phyloP scores from a whole-genome alignment of 2,329 filamentous ascomycete genomes.

The Calonectria crousiana region DNA sequence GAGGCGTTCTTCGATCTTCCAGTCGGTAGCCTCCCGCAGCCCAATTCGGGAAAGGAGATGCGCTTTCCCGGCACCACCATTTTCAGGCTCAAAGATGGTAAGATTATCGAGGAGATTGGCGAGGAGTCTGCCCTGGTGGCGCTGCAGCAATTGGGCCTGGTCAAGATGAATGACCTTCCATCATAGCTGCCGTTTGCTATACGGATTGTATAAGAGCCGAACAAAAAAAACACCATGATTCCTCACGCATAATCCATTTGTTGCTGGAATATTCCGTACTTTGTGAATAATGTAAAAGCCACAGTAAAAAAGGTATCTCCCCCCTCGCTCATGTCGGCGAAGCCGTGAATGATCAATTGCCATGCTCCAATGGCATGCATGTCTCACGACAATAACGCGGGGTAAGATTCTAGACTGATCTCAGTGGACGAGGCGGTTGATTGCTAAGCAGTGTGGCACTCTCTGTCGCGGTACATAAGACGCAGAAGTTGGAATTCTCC shows the following conservation, averaged over 20 bases:
- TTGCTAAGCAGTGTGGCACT: slow-evolving; percentile 8
- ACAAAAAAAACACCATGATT: background rate
- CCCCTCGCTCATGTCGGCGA: background rate
- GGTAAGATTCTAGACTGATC: background rate
- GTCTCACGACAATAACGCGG: background rate
- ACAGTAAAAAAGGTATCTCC: background rate
- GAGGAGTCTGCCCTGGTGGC: slow-evolving; percentile 11
- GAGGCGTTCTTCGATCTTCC: slow-evolving; percentile 27
- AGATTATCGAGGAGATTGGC: slow-evolving; percentile 29
- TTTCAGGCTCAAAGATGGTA: slow-evolving; percentile 25
- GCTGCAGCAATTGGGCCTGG: slow-evolving; percentile 3
- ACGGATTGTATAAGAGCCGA: background rate
- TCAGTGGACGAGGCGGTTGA: background rate
- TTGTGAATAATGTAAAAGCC: background rate
- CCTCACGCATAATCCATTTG: background rate
- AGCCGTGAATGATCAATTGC: background rate
- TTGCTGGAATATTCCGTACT: background rate
- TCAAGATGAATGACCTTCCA: background rate
- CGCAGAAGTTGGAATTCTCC: too few relatives aligned
- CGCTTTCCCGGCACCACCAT: slow-evolving; percentile 30
- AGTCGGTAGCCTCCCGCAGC: slow-evolving; percentile 12
- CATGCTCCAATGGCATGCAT: background rate
- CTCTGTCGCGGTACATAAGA: too few relatives aligned
- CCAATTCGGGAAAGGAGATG: slow-evolving; percentile 32
- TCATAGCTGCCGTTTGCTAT: background rate